A percentile compares a stretch with the other conserved stretches of the same genome.
Conservation (phyloP, 2,329 filamentous ascomycete species). For the Fusarium graminum region DNA sequence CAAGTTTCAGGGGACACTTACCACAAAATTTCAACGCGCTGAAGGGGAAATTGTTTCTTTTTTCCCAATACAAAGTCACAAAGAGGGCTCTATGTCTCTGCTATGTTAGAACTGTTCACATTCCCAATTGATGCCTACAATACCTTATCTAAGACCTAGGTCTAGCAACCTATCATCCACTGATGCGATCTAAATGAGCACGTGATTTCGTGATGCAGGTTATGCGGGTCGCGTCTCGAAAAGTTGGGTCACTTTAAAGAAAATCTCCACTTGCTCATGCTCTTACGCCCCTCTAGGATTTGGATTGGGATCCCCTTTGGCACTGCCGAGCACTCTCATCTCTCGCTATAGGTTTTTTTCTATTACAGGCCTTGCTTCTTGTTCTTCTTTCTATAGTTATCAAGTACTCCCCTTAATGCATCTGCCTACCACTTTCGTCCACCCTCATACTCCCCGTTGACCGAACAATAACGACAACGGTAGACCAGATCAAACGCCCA, state of each 20-base stretch:
- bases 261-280: slow-evolving; percentile 25
- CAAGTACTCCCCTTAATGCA: neutral
- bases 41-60: slow-evolving; percentile 20
- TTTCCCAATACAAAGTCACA: slow-evolving; percentile 4
- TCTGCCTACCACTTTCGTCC: slow-evolving; percentile 25
- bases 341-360: neutral
- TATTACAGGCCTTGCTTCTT: neutral
- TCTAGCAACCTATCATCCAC: neutral
- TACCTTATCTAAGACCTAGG: too few relatives aligned
- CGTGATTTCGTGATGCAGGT: slow-evolving; percentile 48
- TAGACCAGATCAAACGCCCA: slow-evolving; percentile 21
- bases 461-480: slow-evolving; percentile 22
- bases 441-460: slow-evolving; percentile 28
- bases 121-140: neutral
- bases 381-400: slow-evolving; percentile 4
- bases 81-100: neutral
- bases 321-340: slow-evolving; percentile 12
- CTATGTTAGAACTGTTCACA: neutral
- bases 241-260: slow-evolving; percentile 21
- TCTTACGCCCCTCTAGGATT: slow-evolving; percentile 29
- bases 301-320: slow-evolving; percentile 18
- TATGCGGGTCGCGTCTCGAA: slow-evolving; percentile 37
- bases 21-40: slow-evolving; percentile 17
- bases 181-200: slow-evolving; percentile 23
- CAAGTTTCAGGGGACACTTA: slow-evolving; percentile 15